Conservation (phyloP, 2,329 filamentous ascomycete genomes). For the Botrytis porri region DNA sequence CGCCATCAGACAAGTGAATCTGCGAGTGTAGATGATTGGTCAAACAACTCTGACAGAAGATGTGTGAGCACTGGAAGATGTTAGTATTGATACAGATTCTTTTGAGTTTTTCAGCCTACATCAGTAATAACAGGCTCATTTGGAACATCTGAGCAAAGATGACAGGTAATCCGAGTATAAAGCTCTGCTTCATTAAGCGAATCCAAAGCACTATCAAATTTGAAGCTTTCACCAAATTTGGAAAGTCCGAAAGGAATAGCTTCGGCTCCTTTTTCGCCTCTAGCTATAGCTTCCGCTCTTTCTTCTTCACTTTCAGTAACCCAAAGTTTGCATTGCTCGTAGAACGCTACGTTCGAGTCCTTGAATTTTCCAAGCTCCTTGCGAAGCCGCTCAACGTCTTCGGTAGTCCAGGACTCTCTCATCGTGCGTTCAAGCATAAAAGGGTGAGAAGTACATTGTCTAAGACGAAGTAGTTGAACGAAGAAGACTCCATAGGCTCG, state of each 20-base stretch:
- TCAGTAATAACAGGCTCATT: constrained; percentile 44
- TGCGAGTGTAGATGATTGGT: constrained; percentile 28
- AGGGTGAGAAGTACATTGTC: constrained; percentile 37
- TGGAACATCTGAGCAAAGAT: constrained; percentile 43
- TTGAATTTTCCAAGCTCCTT: constrained; percentile 20
- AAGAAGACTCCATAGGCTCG: constrained; percentile 32
- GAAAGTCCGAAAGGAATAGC: constrained; percentile 30
- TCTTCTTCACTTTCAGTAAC: constrained; percentile 19
- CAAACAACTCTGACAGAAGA: constrained; percentile 54
- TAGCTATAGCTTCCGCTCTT: neutral
- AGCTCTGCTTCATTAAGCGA: constrained; percentile 36
- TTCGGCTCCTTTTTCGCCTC: constrained; percentile 18
- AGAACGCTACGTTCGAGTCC: constrained; percentile 27
- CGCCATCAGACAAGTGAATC: neutral
- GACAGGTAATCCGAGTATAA: constrained; percentile 41
- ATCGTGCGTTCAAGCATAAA: constrained; percentile 37
- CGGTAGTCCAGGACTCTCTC: constrained; percentile 34
- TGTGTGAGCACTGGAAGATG: constrained; percentile 46
- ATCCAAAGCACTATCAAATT: constrained; percentile 37
- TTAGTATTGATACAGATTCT: neutral
- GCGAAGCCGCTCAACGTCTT: constrained; percentile 30
- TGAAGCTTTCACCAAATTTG: constrained; percentile 36
- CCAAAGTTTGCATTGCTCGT: constrained; percentile 35
- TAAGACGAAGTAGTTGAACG: constrained; percentile 37
- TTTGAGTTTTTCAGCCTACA: constrained; percentile 20